phyloP scores from a whole-genome alignment of 805 yeast species.

The Metschnikowia corniflorae region DNA sequence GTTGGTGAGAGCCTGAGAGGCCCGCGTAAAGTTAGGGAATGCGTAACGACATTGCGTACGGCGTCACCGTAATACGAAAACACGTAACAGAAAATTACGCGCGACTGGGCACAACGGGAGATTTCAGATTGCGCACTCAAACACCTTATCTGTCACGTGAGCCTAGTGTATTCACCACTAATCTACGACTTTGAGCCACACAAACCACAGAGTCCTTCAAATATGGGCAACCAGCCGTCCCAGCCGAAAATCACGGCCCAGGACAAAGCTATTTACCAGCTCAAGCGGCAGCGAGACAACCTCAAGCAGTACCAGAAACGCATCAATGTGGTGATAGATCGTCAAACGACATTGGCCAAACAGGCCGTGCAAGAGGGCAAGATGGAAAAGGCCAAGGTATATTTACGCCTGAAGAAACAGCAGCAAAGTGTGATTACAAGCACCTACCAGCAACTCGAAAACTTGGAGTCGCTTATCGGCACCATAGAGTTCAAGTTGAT shows the following conservation, averaged over 20 bases:
- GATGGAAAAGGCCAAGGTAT: slow-evolving; percentile 58
- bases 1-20: no score
- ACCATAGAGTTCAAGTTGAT: slow-evolving; percentile 86
- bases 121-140: no score
- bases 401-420: slow-evolving; percentile 74
- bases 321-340: slow-evolving; percentile 51
- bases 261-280: slow-evolving; percentile 80
- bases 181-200: no score
- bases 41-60: no score
- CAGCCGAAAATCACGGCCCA: slow-evolving; percentile 71
- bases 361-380: slow-evolving; percentile 51
- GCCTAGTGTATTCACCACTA: no score
- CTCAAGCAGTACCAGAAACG: slow-evolving; percentile 67
- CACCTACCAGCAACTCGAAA: slow-evolving; percentile 74
- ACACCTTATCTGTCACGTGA: no score
- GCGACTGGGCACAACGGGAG: no score
- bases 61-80: no score
- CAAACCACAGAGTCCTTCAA: no score
- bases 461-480: slow-evolving; percentile 72
- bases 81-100: no score
- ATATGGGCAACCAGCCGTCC: slow-evolving; percentile 44
- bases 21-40: no score
- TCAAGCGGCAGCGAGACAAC: slow-evolving; percentile 86
- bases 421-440: slow-evolving; percentile 70
- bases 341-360: slow-evolving; percentile 61